Conservation (phyloP, 768 basidiomycete genomes). For the Trametes meyenii region DNA sequence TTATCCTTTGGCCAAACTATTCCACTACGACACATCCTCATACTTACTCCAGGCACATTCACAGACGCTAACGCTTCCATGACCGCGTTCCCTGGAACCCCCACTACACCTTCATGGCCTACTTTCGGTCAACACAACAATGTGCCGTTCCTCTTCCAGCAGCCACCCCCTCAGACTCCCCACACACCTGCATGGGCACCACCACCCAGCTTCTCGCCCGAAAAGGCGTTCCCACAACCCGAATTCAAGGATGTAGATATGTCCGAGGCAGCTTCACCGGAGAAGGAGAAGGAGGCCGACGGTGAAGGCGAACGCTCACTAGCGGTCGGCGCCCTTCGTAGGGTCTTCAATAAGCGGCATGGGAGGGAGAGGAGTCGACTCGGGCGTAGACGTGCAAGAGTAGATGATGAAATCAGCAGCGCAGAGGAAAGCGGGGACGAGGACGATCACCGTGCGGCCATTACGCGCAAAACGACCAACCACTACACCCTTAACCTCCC, state of each 20-base stretch:
- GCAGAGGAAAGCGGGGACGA: slow-evolving; percentile 51
- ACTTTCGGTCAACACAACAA: slow-evolving; percentile 67
- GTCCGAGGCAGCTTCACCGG: slow-evolving; percentile 46
- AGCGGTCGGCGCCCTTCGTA: slow-evolving; percentile 64
- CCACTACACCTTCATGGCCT: slow-evolving; percentile 42
- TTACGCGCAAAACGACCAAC: slow-evolving; percentile 64
- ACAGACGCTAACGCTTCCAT: slow-evolving; percentile 44
- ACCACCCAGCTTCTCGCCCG: slow-evolving; percentile 56
- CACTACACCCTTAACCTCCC: slow-evolving; percentile 87
- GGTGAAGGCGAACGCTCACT: slow-evolving; percentile 50
- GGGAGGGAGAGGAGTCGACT: slow-evolving; percentile 37
- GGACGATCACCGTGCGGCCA: slow-evolving; percentile 44
- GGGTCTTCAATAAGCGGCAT: slow-evolving; percentile 65
- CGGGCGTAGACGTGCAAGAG: slow-evolving; percentile 9
- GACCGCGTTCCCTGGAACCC: slow-evolving; percentile 39
- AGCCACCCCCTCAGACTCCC: slow-evolving; percentile 46
- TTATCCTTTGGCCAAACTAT: background rate
- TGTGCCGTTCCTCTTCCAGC: slow-evolving; percentile 74
- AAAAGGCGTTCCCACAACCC: slow-evolving; percentile 59
- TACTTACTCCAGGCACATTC: slow-evolving; percentile 43
- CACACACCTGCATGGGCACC: slow-evolving; percentile 66
- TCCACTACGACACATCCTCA: slow-evolving; percentile 25
- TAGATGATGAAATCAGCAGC: slow-evolving; percentile 31
- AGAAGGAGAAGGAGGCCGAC: slow-evolving; percentile 31
- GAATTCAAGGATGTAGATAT: slow-evolving; percentile 76